Evolutionary conservation across 139 green algal genomes (phyloP), one percentile per base, ranked within the genome.

Genomic region (Mesostigma viride): DNA sequence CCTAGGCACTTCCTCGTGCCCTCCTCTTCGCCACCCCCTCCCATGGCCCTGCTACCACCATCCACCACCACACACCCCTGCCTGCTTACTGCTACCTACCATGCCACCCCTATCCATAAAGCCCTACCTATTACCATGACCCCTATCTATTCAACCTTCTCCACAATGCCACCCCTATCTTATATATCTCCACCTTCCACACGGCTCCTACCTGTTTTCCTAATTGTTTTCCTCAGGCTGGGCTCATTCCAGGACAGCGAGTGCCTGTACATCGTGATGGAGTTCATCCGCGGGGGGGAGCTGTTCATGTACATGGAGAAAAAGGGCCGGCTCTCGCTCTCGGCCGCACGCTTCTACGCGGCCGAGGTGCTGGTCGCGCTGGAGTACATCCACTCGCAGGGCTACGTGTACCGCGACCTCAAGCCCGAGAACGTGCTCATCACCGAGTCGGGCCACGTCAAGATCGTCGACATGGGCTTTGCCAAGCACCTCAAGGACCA

Each of bases 241-340:
- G 40, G 40, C 14, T 24, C 14, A 24, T 53, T 53, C 17, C 40
- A 53, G 17, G 40, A 53, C 17, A 14, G 14, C 17, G 40, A 53
- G 14, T 53, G 14, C 14, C 17, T 53, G 40, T 53, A 53, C 40
- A 53, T 53, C 17, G 40, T 17, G 14, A 53, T 53, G 83, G 87
- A 95, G 60, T 91, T 79, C 60, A 83, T 90, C 58, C 58, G 74
- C 11, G 88, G 88, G 2, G 84, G 88, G 0, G 87, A 94, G 76
- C 82, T 94, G 64, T 92, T 91, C 79, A 74, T 64, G 0, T 72
- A 87, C 64, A 70, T 90, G 69, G 56, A 71, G 17, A 70, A 66
- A 17, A 28, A 27, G 31, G 59, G 33, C 8, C 17, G 58, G 26
- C 71, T 77, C 58, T 47, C 24, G 11, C 58, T 40, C 6, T 76